Evolutionary conservation across 2,329 filamentous ascomycete species (phyloP), one percentile per base, ranked within the genome.

Genomic region (Colletotrichum orchidophilum): DNA sequence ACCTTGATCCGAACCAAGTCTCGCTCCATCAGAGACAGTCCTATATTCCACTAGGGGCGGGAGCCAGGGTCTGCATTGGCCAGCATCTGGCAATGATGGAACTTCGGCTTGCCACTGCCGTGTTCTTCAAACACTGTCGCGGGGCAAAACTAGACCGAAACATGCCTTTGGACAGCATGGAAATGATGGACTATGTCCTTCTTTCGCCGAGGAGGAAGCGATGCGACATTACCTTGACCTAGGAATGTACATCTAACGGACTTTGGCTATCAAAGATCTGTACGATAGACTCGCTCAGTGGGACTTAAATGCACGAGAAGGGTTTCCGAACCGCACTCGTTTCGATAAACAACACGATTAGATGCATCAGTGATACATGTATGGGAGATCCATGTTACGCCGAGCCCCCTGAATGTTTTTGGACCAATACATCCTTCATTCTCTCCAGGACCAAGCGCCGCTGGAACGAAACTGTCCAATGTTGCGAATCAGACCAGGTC

Each of bases 21-120:
- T 26, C 26, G 0, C 39, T 67, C 49, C 26, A 76, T 5, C 85
- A 86, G 81, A 88, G 85, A 68, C 83, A 84, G 3, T 82, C 85
- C 0, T 87, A 83, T 67, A 81, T 86, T 70, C 83, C 87, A 0
- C 90, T 89, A 75, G 87, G 88, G 0, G 84, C 82, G 4, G 88
- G 88, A 2, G 80, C 24, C 2, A 57, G 57, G 6, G 80, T 78
- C 1, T 91, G 89, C 71, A 80, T 91, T 24, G 89, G 89, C 2
- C 80, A 88, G 27, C 87, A 91, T 71, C 80, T 91, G n/a, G 89
- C 89, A 0, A 80, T 82, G 42, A 87, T 88, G 78, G 88, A 91
- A 75, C 75, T 91, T 31, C 82, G 87, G 7, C 83, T 88, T 49
- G 85, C 83, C 0, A 80, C 84, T 0, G 85, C 87, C 0, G 79